Evolutionary conservation across 768 basidiomycete genomes (phyloP), one percentile per base, ranked within the genome.

Genomic region (Megacollybia marginata): DNA sequence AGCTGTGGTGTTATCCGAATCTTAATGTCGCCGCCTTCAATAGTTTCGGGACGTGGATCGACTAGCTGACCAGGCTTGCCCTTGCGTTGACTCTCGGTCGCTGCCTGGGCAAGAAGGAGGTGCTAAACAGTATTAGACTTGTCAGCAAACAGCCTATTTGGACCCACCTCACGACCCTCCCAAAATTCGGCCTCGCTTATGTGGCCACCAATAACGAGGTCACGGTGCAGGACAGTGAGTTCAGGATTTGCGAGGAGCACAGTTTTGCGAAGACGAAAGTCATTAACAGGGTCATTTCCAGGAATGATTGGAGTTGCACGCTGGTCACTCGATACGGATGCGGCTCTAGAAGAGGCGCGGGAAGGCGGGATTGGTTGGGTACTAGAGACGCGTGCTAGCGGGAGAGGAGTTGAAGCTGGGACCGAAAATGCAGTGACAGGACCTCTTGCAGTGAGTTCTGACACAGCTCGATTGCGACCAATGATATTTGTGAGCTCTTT

Each of bases 181-280:
- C 96, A 98, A 64, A 98, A 99, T 56, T 99, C 96, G 0, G 81
- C 78, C 65, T 98, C 94, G 1, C 85, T 86, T 31, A 99, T 87
- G 54, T 89, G 85, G 9, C 85, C 82, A 28, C 73, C 73, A 65
- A 90, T 80, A 43, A 98, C 96, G 52, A 98, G 79, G 45, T 95
- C 90, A 35, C 83, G 81, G 64, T 98, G 94, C 42, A 99, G 70
- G 10, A 79, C 65, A 16, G 82, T 83, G 48, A 97, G 74, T 51
- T 91, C 89, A 1, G 86, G 79, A 54, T 85, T 84, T 62, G 79
- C 79, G 59, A 89, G 61, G 20, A 97, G 73, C 1, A 96, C 88
- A 49, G 80, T 80, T 64, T 89, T 90, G 45, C 89, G 74, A 19
- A 92, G 67, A 38, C 79, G 76, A 58, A 87, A 89, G 54, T 90